Percentiles rank a stretch among this genome's conserved stretches.
Evolutionary conservation across 176 grass and related monocot genomes (phyloP).

Genomic region (Avena sativa): DNA sequence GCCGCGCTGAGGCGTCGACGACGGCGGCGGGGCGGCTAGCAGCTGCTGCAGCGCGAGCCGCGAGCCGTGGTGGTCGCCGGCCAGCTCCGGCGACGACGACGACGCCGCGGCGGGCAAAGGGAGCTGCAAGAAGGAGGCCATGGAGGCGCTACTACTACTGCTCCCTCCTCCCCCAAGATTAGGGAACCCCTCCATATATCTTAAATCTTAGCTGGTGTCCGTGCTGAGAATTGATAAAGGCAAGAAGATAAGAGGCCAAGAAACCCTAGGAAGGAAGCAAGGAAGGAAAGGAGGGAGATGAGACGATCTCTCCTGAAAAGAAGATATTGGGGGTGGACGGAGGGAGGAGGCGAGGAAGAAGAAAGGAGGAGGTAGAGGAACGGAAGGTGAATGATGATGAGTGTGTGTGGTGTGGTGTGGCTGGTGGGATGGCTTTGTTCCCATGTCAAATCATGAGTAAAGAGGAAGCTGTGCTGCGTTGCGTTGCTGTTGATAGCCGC

Average conservation of each 20-base stretch:
- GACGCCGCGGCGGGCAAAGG: constrained; percentile 38
- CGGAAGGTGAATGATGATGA: constrained; percentile 41
- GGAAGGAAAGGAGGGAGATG: constrained; percentile 16
- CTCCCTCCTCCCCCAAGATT: constrained; percentile 52
- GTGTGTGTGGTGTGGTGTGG: constrained; percentile 32
- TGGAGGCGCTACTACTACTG: constrained; percentile 52
- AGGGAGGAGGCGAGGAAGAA: not conserved
- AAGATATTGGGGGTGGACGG: constrained; percentile 8
- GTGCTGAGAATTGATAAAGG: not conserved
- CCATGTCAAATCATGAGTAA: constrained; percentile 80
- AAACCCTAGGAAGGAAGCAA: constrained; percentile 43
- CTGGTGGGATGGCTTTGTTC: constrained; percentile 86
- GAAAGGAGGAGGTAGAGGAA: not conserved
- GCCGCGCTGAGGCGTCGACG: constrained; percentile 31
- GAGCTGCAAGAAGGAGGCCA: constrained; percentile 62
- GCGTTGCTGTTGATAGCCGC: constrained; percentile 19
- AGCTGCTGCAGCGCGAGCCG: constrained; percentile 48
- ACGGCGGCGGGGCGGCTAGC: constrained; percentile 29
- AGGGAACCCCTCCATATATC: constrained; percentile 44
- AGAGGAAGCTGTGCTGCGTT: constrained; percentile 41
- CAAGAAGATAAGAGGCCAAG: not conserved
- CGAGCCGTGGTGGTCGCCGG: constrained; percentile 34
- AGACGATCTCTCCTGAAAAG: constrained; percentile 33
- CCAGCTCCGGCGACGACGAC: constrained; percentile 18
- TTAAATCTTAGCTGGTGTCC: not conserved